A percentile compares a stretch with the other conserved stretches of the same genome.
Conservation (phyloP, 306 rosid genomes). For the Lathyrus aphaca region DNA sequence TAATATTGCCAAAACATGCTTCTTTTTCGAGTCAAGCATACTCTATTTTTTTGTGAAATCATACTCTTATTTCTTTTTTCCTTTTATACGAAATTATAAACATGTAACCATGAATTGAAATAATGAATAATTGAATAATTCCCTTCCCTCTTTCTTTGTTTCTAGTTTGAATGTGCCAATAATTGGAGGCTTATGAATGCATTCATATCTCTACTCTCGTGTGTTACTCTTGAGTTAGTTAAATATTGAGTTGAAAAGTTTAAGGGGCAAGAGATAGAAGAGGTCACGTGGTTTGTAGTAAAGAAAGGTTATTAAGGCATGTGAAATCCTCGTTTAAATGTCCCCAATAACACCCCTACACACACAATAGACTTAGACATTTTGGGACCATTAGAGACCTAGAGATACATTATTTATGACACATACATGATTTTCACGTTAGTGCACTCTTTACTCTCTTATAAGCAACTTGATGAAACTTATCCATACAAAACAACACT, state of each 20-base stretch:
- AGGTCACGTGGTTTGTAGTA: constrained; percentile 80
- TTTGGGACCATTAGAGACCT: constrained; percentile 49
- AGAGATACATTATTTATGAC: constrained; percentile 52
- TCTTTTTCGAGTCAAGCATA: background rate
- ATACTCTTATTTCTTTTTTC: background rate
- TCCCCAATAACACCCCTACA: constrained; percentile 46
- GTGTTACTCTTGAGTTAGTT: constrained; percentile 19
- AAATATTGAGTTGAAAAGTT: background rate
- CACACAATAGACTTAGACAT: constrained; percentile 28
- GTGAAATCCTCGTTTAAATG: constrained; percentile 70
- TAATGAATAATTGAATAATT: constrained; percentile 7
- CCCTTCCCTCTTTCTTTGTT: background rate
- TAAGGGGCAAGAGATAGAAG: constrained; percentile 37
- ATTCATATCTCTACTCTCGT: background rate
- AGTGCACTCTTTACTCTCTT: constrained; percentile 50
- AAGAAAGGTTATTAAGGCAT: constrained; percentile 63
- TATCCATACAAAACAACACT: too few relatives aligned
- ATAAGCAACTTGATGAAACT: constrained; percentile 51
- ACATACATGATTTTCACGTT: constrained; percentile 80
- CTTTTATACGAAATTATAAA: background rate
- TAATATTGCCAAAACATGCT: constrained; percentile 26
- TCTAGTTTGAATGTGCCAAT: background rate
- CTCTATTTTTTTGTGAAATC: background rate
- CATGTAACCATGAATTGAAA: constrained; percentile 1
- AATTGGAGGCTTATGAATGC: background rate